phyloP scores from a whole-genome alignment of 2,329 filamentous ascomycete species.

The Tolypocladium sp. region DNA sequence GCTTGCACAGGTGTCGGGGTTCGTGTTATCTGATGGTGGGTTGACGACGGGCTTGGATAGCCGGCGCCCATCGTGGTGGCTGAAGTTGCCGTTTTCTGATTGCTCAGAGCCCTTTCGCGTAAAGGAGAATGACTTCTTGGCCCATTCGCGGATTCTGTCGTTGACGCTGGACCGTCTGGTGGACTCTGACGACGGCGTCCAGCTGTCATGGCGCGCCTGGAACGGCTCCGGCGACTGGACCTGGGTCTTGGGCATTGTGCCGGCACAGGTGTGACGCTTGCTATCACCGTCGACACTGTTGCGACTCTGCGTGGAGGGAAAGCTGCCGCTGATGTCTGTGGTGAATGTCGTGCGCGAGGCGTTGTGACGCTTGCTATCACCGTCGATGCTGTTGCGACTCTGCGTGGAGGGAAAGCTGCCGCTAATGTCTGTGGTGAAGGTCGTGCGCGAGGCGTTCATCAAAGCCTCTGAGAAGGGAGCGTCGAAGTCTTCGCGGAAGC shows the following conservation, averaged over 20 bases:
- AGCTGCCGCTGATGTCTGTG: constrained; percentile 14
- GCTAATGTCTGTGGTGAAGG: constrained; percentile 15
- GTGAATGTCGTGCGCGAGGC: constrained; percentile 17
- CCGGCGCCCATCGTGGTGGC: constrained; percentile 1
- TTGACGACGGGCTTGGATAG: constrained; percentile 1
- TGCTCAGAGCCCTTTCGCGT: constrained; percentile 13
- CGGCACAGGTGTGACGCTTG: constrained; percentile 3
- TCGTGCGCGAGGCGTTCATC: constrained; percentile 19
- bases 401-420: constrained; percentile 14
- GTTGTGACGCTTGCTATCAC: constrained; percentile 12
- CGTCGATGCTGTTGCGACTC: constrained; percentile 16
- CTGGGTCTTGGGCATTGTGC: neutral
- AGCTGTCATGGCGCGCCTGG: constrained; percentile 12
- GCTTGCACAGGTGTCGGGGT: neutral
- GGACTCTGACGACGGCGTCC: constrained; percentile 15
- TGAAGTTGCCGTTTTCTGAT: constrained; percentile 12
- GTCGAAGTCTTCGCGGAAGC: constrained; percentile 28
- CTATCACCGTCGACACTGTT: constrained; percentile 16
- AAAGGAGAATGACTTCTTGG: constrained; percentile 19
- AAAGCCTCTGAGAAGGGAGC: constrained; percentile 27
- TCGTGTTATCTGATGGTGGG: neutral
- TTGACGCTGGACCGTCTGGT: constrained; percentile 20
- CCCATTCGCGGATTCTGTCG: constrained; percentile 23
- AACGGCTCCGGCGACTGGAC: neutral
- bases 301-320: constrained; percentile 12